A percentile compares a stretch with the other conserved stretches of the same genome.
These are phyloP conservation scores for Ophiorrhiza pumila DNA, from an alignment of 257 asterid species.

Conservation along the genomic window DNA sequence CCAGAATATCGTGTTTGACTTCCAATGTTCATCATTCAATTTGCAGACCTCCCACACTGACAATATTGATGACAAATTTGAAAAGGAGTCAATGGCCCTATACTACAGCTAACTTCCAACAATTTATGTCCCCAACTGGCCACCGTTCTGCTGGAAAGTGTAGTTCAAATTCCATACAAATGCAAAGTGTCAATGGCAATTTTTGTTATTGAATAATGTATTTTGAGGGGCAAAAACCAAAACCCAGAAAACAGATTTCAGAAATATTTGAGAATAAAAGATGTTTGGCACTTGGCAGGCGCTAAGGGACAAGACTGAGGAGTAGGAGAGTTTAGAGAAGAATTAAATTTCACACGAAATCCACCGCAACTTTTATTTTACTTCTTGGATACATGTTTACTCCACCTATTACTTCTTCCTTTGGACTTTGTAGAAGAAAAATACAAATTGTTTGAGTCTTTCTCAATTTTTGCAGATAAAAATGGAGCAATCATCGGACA, in stretches of 20 bases:
- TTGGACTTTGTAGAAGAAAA: background rate
- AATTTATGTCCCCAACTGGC: slow-evolving; percentile 13
- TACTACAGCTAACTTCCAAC: slow-evolving; percentile 7
- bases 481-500: background rate
- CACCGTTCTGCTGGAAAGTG: background rate
- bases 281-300: background rate
- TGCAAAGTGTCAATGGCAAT: background rate
- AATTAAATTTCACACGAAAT: slow-evolving; percentile 22
- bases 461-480: background rate
- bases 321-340: slow-evolving; percentile 19
- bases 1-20: slow-evolving; percentile 7
- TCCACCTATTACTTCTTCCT: slow-evolving; percentile 2
- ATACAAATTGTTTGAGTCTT: background rate
- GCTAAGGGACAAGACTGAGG: background rate
- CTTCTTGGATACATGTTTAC: slow-evolving; percentile 3
- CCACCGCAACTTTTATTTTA: background rate
- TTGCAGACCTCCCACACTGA: too few relatives aligned
- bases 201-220: background rate
- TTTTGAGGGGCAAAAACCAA: background rate
- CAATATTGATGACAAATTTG: background rate
- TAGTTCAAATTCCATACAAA: background rate
- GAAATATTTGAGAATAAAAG: background rate
- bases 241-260: background rate
- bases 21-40: background rate
- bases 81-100: background rate